phyloP scores from a whole-genome alignment of 192 early-diverging fungal genomes.

The Powellomyces hirtus region DNA sequence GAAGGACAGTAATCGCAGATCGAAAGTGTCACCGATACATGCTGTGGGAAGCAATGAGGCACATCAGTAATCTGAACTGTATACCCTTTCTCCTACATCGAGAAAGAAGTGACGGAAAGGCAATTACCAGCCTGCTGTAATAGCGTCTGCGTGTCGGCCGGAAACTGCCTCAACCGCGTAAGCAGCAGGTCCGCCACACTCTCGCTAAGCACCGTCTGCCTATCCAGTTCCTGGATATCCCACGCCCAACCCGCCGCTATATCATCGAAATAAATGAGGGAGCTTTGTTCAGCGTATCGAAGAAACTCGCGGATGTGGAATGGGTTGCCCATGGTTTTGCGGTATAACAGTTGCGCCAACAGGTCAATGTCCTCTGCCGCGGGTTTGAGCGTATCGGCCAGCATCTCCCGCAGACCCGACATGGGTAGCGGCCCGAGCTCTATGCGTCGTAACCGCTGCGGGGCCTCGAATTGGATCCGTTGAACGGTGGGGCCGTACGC shows the following conservation, averaged over 20 bases:
- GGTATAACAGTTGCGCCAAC: constrained; percentile 38
- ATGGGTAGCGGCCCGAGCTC: constrained; percentile 33
- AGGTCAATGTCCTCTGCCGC: constrained; percentile 22
- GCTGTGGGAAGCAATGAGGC: constrained; percentile 18
- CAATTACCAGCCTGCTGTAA: constrained; percentile 45
- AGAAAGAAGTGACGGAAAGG: neutral
- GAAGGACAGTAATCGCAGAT: constrained; percentile 23
- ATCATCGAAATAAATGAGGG: constrained; percentile 41
- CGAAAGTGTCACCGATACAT: constrained; percentile 36
- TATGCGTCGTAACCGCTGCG: constrained; percentile 23
- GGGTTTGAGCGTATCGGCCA: constrained; percentile 38
- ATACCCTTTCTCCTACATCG: neutral
- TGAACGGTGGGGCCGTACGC: constrained; percentile 12
- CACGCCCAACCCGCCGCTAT: constrained; percentile 44
- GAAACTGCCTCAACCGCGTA: constrained; percentile 30
- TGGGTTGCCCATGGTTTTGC: constrained; percentile 49
- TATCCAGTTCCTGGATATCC: constrained; percentile 43
- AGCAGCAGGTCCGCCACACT: constrained; percentile 43
- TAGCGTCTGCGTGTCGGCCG: constrained; percentile 26
- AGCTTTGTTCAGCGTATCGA: constrained; percentile 30
- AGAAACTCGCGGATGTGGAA: constrained; percentile 42
- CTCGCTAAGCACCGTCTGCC: constrained; percentile 34
- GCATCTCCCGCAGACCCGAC: constrained; percentile 32
- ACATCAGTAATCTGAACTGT: too few relatives aligned
- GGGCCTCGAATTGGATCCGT: constrained; percentile 17